Percentiles rank a stretch among this genome's conserved stretches.
Evolutionary conservation across 2,329 filamentous ascomycete genomes (phyloP).

Genomic region (Aspergillus novoparasiticus): DNA sequence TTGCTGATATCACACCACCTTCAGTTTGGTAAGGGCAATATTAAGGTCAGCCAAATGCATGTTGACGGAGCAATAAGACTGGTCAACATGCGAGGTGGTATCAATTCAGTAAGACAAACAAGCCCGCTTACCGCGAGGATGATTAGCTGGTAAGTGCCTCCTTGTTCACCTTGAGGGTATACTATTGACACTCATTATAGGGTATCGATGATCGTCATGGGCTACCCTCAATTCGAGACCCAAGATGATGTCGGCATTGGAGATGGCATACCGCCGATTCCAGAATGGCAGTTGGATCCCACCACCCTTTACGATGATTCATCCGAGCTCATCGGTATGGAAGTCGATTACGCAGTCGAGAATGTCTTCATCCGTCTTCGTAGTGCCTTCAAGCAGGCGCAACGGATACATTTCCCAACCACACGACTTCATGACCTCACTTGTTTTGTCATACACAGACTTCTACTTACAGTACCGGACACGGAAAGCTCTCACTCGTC

Average conservation of each 20-base stretch:
- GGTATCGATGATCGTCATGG: conserved; percentile 61
- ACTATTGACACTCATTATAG: conserved; percentile 34
- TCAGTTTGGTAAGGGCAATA: conserved; percentile 58
- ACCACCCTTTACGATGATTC: conserved; percentile 12
- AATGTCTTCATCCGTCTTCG: conserved; percentile 50
- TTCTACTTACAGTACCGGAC: conserved; percentile 36
- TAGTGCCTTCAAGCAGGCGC: conserved; percentile 44
- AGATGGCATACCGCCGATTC: conserved; percentile 52
- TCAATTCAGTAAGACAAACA: conserved; percentile 49
- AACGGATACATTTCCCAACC: conserved; percentile 28
- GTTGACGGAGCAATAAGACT: conserved; percentile 54
- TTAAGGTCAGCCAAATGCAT: conserved; percentile 49
- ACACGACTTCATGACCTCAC: conserved; percentile 58
- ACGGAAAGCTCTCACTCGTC: conserved; percentile 9
- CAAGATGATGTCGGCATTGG: conserved; percentile 55
- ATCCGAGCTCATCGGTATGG: conserved; percentile 19
- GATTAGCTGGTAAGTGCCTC: conserved; percentile 52
- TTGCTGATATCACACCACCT: conserved; percentile 3
- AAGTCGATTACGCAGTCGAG: conserved; percentile 38
- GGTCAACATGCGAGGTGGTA: conserved; percentile 55
- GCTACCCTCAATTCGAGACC: conserved; percentile 55
- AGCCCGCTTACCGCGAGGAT: conserved; percentile 59
- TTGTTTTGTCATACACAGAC: conserved; percentile 56
- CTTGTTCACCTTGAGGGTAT: not conserved
- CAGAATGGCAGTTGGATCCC: conserved; percentile 50